Conservation (phyloP, 2,329 filamentous ascomycete species). For the Ophiostoma triangulosporum region DNA sequence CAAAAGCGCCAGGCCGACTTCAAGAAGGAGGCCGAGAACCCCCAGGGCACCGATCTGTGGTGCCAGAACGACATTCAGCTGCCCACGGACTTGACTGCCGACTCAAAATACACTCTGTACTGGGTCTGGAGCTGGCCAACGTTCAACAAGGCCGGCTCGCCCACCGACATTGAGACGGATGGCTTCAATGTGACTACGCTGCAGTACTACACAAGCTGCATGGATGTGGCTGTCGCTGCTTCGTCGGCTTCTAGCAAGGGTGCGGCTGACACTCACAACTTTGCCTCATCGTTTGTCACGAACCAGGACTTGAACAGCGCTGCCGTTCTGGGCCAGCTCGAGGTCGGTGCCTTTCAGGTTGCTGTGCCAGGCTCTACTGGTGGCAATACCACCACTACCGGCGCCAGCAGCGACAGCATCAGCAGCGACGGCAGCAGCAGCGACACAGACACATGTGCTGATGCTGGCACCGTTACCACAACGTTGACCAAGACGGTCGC, state of each 20-base stretch:
- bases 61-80: conserved; percentile 76
- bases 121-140: conserved; percentile 96
- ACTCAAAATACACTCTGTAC: conserved; percentile 66
- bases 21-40: conserved; percentile 33
- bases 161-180: conserved; percentile 21
- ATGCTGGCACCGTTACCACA: neutral
- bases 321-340: conserved; percentile 33
- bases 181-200: conserved; percentile 19
- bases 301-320: conserved; percentile 28
- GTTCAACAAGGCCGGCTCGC: conserved; percentile 25
- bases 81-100: conserved; percentile 48
- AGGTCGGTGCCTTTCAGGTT: conserved; percentile 30
- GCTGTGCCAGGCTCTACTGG: conserved; percentile 18
- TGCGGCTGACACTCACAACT: conserved; percentile 6
- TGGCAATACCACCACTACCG: conserved; percentile 1
- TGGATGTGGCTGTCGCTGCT: conserved; percentile 22
- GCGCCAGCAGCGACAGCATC: neutral
- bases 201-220: conserved; percentile 30
- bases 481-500: neutral
- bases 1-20: conserved; percentile 42
- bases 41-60: conserved; percentile 47
- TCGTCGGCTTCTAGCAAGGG: neutral
- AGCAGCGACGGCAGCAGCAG: neutral
- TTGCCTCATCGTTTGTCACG: conserved; percentile 19
- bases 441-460: neutral